Base-by-base conservation (phyloP, 2,329 filamentous ascomycete species). In the Paracoccidioides lutzii region DNA sequence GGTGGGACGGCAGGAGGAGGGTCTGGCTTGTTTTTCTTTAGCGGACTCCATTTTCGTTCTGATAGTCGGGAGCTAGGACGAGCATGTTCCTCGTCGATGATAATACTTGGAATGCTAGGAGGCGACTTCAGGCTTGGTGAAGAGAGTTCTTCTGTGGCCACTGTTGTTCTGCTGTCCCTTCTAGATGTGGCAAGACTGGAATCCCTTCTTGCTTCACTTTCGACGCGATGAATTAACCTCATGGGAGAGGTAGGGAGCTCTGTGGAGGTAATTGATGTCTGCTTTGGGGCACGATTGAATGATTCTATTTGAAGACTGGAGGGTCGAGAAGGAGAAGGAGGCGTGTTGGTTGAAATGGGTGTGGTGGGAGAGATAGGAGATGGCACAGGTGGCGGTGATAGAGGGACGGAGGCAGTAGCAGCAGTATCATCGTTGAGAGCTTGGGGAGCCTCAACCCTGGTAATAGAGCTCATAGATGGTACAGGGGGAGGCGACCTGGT, bases 31-130 rank as follows among this genome's bases (percentile, higher is more conserved):
- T 64, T 71, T 49, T 61, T 56, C 56, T 61, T 65, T 49, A 72
- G 59, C n/a, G 65, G 65, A 50, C 64, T 67, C 72, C 66, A 74
- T 69, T 65, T 75, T 57, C 69, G 71, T 63, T 69, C 73, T 57
- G 66, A 75, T 70, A 67, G 74, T 59, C 69, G 70, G 58, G 70
- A 76, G 54, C 69, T 69, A 5, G 70, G 70, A 30, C 70, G 65
- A 45, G 61, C 60, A 4, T 57, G 54, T 49, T 73, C 71, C 51
- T 73, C 71, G 52, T 73, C 67, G 53, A 73, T 63, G 38, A 69
- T 59, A 46, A 74, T 73, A 57, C 67, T 73, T 51, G 71, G 71
- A 42, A 74, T 67, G 52, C 67, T 70, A 53, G 63, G 65, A 52
- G 68, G 53, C 4, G 67, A 67, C 43, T 65, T 64, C 38, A 68